Evolutionary conservation across 164 flowering plant genomes (phyloP), one percentile per base, ranked within the genome.

Genomic region (Tetrastigma voinierianum): DNA sequence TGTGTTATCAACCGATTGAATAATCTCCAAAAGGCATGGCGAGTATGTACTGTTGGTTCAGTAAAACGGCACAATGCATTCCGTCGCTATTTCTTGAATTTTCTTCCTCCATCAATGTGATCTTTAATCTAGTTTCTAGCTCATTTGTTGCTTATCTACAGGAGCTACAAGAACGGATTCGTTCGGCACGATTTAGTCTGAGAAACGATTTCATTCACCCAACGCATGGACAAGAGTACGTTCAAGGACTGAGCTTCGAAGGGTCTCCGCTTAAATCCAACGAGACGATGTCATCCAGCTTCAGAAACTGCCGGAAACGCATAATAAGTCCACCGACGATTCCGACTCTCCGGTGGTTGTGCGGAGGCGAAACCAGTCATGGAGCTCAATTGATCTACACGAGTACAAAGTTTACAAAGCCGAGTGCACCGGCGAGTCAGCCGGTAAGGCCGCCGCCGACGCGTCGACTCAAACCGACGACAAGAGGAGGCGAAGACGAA

Each of bases 121-220:
- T 57, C 51, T 23, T 20, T 21, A 46, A 16, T 25, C 43, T 16
- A 15, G 20, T 13, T 49, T 24, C 16, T 10, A 16, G 7, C 16
- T 16, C 53, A 20, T 25, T 54, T 5, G 24, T 8, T 23, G n/a
- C 56, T 32, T 49, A 19, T 7, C 18, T 56, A 59, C 83, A 95
- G 99, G 90, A 83, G 93, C 79, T 92, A 90, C 80, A 93, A 80
- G 67, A 92, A 83, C 46, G 98, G 97, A 49, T 95, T 89, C 68
- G 98, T 95, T 20, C 90, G 99, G 99, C 96, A 90, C 45, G 97
- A 95, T 74, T 85, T 95, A 47, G 61, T n/a, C 81, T 4, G 98
- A 90, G 49, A 74, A 83, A 83, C 66, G 99, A 92, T 70, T 84
- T 87, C 78, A 89, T 95, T 40, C 79, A 82, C 68, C 99, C 98